phyloP scores from a whole-genome alignment of 1,284 basidiomycete species.

The Singerocomus inundabilis region DNA sequence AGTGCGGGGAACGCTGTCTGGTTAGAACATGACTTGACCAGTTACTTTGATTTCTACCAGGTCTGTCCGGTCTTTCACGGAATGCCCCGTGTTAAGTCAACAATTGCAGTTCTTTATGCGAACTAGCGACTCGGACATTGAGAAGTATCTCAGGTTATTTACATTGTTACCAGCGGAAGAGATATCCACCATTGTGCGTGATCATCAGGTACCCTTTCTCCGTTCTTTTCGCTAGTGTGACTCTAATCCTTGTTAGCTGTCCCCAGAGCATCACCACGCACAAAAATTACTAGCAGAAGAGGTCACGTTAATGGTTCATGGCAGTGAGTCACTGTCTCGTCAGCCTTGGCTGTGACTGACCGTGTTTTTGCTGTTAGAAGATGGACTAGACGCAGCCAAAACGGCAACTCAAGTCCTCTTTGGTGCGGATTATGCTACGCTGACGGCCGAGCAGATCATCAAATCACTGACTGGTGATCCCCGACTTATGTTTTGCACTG shows the following conservation, averaged over 20 bases:
- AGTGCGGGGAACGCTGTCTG: conserved; percentile 95
- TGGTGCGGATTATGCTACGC: conserved; percentile 26
- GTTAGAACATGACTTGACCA: conserved; percentile 75
- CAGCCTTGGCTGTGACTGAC: neutral
- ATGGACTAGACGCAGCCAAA: conserved; percentile 31
- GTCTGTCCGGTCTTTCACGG: conserved; percentile 40
- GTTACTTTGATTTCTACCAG: conserved; percentile 90
- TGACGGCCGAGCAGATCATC: conserved; percentile 31
- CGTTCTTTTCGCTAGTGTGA: neutral
- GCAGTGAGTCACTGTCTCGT: conserved; percentile 44
- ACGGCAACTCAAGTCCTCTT: conserved; percentile 37
- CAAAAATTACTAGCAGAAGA: conserved; percentile 84
- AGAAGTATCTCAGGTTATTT: conserved; percentile 78
- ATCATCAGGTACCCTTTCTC: conserved; percentile 50
- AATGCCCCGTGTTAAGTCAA: neutral
- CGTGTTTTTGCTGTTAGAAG: conserved; percentile 17
- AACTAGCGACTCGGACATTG: conserved; percentile 80
- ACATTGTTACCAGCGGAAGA: conserved; percentile 70
- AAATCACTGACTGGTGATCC: conserved; percentile 32
- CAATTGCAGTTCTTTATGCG: conserved; percentile 81
- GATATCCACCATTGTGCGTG: conserved; percentile 57
- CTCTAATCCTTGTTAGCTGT: conserved; percentile 36
- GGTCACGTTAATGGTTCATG: conserved; percentile 86
- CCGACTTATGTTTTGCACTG: conserved; percentile 30
- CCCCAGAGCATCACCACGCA: conserved; percentile 62